A percentile compares a stretch with the other conserved stretches of the same genome.
These are phyloP conservation scores for Rauvolfia tetraphylla DNA, from an alignment of 257 asterid genomes.

Conservation along the genomic window DNA sequence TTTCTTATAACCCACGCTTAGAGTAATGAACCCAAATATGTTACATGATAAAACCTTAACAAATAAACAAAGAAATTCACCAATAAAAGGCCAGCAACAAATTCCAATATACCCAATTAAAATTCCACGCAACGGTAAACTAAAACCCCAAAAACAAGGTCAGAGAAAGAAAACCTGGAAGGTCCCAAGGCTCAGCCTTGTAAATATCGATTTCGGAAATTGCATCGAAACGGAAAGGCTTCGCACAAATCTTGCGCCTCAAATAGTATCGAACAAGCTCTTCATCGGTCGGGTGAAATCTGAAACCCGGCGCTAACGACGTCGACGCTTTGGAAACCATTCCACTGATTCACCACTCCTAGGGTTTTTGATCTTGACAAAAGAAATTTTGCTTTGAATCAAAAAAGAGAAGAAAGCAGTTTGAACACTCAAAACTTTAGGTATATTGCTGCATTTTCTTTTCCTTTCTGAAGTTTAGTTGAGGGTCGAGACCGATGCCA, in stretches of 20 bases:
- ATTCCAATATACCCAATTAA: not conserved
- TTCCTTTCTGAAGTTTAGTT: too few relatives aligned
- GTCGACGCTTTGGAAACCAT: constrained; percentile 28
- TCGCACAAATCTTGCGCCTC: constrained; percentile 66
- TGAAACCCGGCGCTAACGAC: constrained; percentile 78
- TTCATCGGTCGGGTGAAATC: constrained; percentile 98
- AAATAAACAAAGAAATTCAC: not conserved
- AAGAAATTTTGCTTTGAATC: too few relatives aligned
- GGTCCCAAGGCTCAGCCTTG: constrained; percentile 97
- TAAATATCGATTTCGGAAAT: constrained; percentile 87
- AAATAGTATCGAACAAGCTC: constrained; percentile 83
- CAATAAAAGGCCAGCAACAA: not conserved
- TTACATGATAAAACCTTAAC: not conserved
- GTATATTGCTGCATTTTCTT: not conserved
- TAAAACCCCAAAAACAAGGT: not conserved
- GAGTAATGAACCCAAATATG: not conserved
- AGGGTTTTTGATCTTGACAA: not conserved
- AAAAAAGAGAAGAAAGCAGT: not conserved
- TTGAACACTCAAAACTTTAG: not conserved
- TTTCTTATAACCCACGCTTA: not conserved
- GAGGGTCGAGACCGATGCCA: not conserved
- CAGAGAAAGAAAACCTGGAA: constrained; percentile 50
- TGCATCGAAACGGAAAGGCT: constrained; percentile 59
- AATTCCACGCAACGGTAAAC: not conserved
- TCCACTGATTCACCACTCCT: not conserved